These are phyloP conservation scores for Beauveria varroae DNA, from an alignment of 2,329 filamentous ascomycete species.

Conservation along the genomic window DNA sequence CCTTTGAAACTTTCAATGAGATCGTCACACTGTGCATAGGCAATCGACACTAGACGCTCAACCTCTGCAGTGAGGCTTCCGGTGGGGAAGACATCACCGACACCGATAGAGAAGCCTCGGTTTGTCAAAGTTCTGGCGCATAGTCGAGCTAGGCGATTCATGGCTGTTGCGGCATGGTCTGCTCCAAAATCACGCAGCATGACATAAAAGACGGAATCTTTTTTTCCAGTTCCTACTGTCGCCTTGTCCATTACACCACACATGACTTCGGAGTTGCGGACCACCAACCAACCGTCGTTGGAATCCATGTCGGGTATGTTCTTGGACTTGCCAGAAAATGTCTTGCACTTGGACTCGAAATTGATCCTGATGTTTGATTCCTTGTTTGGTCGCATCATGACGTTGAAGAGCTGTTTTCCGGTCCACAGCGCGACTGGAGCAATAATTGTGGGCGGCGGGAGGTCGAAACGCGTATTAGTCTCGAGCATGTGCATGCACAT, in stretches of 20 bases:
- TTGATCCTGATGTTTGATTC: slow-evolving; percentile 79
- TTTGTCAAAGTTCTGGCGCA: slow-evolving; percentile 85
- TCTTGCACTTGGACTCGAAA: slow-evolving; percentile 83
- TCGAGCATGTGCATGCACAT: slow-evolving; percentile 93
- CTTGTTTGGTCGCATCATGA: slow-evolving; percentile 83
- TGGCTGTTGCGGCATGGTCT: slow-evolving; percentile 77
- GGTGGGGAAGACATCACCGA: slow-evolving; percentile 87
- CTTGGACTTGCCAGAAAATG: slow-evolving; percentile 58
- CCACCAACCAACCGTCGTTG: slow-evolving; percentile 84
- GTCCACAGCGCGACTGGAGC: slow-evolving; percentile 90
- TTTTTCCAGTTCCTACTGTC: slow-evolving; percentile 94
- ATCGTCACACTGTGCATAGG: slow-evolving; percentile 75
- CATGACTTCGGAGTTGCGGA: slow-evolving; percentile 96
- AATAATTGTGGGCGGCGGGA: slow-evolving; percentile 79
- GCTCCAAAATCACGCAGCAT: slow-evolving; percentile 93
- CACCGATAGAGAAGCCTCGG: slow-evolving; percentile 91
- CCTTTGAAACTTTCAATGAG: slow-evolving; percentile 73
- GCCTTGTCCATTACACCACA: slow-evolving; percentile 97
- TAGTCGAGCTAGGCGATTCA: slow-evolving; percentile 89
- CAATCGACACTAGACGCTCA: slow-evolving; percentile 64
- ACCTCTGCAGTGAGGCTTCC: slow-evolving; percentile 64
- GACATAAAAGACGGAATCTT: slow-evolving; percentile 95
- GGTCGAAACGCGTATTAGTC: slow-evolving; percentile 65
- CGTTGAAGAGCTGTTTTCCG: slow-evolving; percentile 91
- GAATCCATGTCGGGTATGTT: slow-evolving; percentile 65